Percentiles rank a stretch among this genome's conserved stretches.
Evolutionary conservation across 805 yeast species (phyloP).

Genomic region (Candida broadrunensis): DNA sequence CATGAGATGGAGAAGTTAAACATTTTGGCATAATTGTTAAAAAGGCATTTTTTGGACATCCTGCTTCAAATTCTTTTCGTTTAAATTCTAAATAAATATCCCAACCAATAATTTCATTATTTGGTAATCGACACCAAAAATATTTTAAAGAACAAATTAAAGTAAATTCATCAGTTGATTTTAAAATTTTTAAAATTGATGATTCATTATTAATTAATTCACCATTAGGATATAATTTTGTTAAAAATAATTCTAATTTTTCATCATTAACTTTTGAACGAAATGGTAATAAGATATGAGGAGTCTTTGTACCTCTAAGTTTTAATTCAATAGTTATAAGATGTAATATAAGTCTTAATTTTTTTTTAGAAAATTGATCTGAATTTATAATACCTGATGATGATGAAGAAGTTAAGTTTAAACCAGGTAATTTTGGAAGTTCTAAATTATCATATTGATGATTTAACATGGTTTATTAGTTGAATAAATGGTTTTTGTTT

Average conservation of each 20-base stretch:
- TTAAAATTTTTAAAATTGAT: constrained; percentile 40
- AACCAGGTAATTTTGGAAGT: constrained; percentile 7
- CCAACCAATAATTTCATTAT: constrained; percentile 82
- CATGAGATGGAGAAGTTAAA: constrained; percentile 79
- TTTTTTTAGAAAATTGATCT: constrained; percentile 56
- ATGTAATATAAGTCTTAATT: constrained; percentile 66
- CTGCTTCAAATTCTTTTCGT: constrained; percentile 58
- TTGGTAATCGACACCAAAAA: constrained; percentile 83
- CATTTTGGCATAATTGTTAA: constrained; percentile 82
- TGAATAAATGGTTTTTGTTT: too few relatives aligned
- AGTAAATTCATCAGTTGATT: constrained; percentile 59
- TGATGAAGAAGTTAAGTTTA: not conserved
- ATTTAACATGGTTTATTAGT: not conserved
- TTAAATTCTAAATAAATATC: constrained; percentile 72
- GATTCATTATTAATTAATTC: constrained; percentile 39
- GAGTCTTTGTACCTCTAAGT: constrained; percentile 65
- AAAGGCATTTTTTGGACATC: constrained; percentile 71
- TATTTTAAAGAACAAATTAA: constrained; percentile 74
- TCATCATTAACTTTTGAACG: constrained; percentile 65
- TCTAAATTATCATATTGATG: constrained; percentile 2
- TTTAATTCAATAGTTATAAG: constrained; percentile 71
- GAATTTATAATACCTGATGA: constrained; percentile 9
- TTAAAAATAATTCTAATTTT: constrained; percentile 56
- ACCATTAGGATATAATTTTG: constrained; percentile 58
- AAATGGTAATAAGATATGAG: constrained; percentile 73